Conservation (phyloP, 805 yeast genomes). For the Ogataea henricii region DNA sequence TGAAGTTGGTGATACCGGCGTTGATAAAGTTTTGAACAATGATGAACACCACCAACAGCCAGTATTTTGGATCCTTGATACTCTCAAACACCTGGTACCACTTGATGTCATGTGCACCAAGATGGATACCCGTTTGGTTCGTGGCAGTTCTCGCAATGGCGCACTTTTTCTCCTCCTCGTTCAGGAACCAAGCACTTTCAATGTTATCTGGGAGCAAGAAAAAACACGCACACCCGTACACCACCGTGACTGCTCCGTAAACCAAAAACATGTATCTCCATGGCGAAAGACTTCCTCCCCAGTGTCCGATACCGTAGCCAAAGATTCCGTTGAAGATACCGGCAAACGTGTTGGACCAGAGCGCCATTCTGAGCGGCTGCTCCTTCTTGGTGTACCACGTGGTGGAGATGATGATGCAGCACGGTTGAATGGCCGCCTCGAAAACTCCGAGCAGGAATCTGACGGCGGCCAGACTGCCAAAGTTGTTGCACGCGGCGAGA, state of each 20-base stretch:
- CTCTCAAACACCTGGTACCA: constrained; percentile 30
- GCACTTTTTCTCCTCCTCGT: constrained; percentile 39
- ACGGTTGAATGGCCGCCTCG: constrained; percentile 39
- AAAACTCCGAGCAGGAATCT: constrained; percentile 52
- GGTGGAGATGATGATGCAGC: constrained; percentile 38
- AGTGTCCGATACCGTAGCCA: constrained; percentile 36
- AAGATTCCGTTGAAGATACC: constrained; percentile 35
- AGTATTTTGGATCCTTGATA: constrained; percentile 38
- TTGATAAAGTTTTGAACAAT: constrained; percentile 51
- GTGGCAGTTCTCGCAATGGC: constrained; percentile 34
- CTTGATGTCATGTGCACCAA: constrained; percentile 39
- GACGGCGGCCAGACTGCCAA: constrained; percentile 47
- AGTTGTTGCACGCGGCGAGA: constrained; percentile 47
- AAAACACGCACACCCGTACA: constrained; percentile 34
- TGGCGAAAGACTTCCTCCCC: constrained; percentile 25
- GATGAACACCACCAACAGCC: constrained; percentile 35
- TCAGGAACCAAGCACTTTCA: constrained; percentile 37
- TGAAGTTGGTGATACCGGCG: constrained; percentile 57
- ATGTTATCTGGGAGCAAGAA: constrained; percentile 38
- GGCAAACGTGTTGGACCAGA: constrained; percentile 37
- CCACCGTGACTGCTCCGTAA: constrained; percentile 36
- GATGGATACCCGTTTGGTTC: constrained; percentile 41
- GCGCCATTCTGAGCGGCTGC: constrained; percentile 33
- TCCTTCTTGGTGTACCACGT: constrained; percentile 38
- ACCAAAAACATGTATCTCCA: constrained; percentile 39